Base-by-base conservation (phyloP, 23 red algal species). In the Pyropia yezoensis region DNA sequence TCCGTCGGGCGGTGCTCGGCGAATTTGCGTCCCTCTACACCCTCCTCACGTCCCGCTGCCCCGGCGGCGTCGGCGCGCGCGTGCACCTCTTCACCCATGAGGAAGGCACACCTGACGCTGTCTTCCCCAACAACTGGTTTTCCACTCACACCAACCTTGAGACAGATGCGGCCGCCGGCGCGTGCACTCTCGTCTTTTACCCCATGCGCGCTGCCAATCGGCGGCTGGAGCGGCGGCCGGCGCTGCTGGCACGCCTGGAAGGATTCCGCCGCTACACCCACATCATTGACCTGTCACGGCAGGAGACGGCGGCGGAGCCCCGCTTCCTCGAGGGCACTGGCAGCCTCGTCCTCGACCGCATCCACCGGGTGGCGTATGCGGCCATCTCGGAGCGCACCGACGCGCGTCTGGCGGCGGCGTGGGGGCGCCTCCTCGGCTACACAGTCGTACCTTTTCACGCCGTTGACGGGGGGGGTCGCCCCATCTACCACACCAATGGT, bases 81-180 rank as follows among this genome's bases (percentile, higher is more conserved):
- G 91, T 89, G 15, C 91, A 96, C 69, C 64, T 89, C 13, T 96
- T 96, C 70, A 96, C 91, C 54, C 83, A 89, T 26, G 83, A 89
- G 29, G 79, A 79, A 26, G 81, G 77, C 28, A 88, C 91, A 8
- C 91, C 91, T 7, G 91, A 96, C 74, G 83, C 91, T 54, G 75
- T 88, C 39, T 96, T 89, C 74, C 91, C 83, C 21, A 96, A 96
- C 63, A 96, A 96, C 74, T 89, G 83, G 72, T 96, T 96, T 69
- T 82, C 74, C 14, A 96, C 91, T 15, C 91, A 96, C 49, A 89
- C 91, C 52, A 74, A 73, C 58, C 28, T 80, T 12, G 68, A 74
- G 21, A 73, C 74, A 69, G 91, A 86, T 30, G 57, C 64, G 0
- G 67, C 82, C 52, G 81, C 81, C 47, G 80, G 80, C 62, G 80